phyloP scores from a whole-genome alignment of 1,284 basidiomycete species.

The Clitocybe nebularis region DNA sequence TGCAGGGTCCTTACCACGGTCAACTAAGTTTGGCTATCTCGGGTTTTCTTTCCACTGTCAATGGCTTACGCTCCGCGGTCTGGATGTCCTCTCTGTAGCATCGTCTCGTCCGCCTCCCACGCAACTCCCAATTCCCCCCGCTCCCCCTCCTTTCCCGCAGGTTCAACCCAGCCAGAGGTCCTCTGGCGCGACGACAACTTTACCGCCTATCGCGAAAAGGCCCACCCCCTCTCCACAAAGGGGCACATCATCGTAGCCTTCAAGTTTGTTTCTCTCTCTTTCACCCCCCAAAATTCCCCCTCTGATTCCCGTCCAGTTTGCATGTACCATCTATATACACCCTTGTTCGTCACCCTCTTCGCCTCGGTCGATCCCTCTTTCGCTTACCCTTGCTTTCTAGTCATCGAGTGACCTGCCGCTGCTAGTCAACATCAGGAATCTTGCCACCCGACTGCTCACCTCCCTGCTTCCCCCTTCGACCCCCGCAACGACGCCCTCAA shows the following conservation, averaged over 20 bases:
- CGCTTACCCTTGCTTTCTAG: constrained; percentile 31
- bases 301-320: constrained; percentile 38
- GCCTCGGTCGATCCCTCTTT: constrained; percentile 1
- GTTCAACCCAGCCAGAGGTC: constrained; percentile 50
- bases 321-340: constrained; percentile 75
- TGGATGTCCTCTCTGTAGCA: constrained; percentile 73
- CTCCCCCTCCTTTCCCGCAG: constrained; percentile 38
- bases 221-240: constrained; percentile 62
- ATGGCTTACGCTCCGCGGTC: constrained; percentile 58
- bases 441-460: constrained; percentile 53
- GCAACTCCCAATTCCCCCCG: constrained; percentile 40
- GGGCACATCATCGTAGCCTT: constrained; percentile 70
- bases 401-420: constrained; percentile 72
- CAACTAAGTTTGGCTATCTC: background rate
- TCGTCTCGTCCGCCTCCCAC: constrained; percentile 53
- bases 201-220: constrained; percentile 65
- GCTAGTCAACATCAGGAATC: constrained; percentile 56
- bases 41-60: constrained; percentile 1
- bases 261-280: constrained; percentile 48
- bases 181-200: constrained; percentile 74
- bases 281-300: constrained; percentile 7
- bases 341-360: constrained; percentile 42
- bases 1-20: no score
- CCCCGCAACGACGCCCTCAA: constrained; percentile 25
- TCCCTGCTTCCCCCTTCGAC: constrained; percentile 40